Conservation (phyloP, 345 rosid genomes). For the Dimocarpus longan region DNA sequence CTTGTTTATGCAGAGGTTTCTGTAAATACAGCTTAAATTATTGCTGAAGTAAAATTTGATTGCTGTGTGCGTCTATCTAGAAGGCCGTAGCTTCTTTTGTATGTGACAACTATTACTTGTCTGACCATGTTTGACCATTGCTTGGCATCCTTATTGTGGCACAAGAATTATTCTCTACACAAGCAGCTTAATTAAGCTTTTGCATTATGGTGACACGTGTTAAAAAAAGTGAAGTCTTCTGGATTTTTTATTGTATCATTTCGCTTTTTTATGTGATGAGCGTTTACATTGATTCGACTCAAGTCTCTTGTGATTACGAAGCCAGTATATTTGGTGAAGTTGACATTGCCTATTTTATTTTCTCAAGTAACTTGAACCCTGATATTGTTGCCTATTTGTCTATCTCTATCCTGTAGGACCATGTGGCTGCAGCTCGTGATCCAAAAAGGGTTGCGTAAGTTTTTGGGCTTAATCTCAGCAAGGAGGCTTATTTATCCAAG, state of each 20-base stretch:
- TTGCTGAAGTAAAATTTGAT: neutral
- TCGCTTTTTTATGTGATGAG: neutral
- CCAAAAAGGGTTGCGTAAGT: slow-evolving; percentile 58
- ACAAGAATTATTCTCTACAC: neutral
- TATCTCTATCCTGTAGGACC: slow-evolving; percentile 60
- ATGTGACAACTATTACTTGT: neutral
- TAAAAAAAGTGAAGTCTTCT: neutral
- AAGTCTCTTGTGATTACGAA: neutral
- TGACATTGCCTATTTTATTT: neutral
- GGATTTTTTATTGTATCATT: neutral
- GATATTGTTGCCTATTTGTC: slow-evolving; percentile 16
- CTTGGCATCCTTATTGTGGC: neutral
- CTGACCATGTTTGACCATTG: neutral
- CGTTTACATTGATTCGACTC: neutral
- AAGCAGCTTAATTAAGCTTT: neutral
- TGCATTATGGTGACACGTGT: neutral
- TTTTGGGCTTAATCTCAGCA: neutral
- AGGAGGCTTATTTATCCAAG: slow-evolving; percentile 11
- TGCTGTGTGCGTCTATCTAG: neutral
- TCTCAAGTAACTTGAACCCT: neutral
- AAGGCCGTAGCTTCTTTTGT: neutral
- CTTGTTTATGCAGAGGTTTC: neutral
- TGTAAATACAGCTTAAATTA: too few species aligned
- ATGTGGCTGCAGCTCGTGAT: slow-evolving; percentile 78
- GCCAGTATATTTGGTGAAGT: neutral